phyloP scores from a whole-genome alignment of 306 rosid species.

The Castanea sativa region DNA sequence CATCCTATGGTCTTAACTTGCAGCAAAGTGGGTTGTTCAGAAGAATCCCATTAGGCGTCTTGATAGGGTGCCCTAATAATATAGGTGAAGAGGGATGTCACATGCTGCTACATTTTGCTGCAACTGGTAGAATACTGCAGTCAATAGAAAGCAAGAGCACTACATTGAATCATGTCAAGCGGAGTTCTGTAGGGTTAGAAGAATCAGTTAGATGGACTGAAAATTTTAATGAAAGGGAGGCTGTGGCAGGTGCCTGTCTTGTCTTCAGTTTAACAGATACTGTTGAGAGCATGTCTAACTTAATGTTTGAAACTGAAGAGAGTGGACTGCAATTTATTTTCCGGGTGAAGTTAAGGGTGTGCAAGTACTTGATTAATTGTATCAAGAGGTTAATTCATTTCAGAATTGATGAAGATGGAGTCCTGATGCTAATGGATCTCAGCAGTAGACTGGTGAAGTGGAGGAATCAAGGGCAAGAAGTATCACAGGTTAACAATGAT shows the following conservation, averaged over 20 bases:
- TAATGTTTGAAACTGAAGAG: slow-evolving; percentile 32
- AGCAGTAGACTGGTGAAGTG: slow-evolving; percentile 31
- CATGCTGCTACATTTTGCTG: slow-evolving; percentile 38
- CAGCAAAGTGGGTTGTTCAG: slow-evolving; percentile 22
- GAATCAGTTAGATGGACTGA: slow-evolving; percentile 12
- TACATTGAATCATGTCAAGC: slow-evolving; percentile 4
- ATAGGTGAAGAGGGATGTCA: slow-evolving; percentile 27
- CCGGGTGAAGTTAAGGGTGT: slow-evolving; percentile 8
- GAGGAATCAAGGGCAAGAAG: slow-evolving; percentile 35
- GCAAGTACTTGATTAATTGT: slow-evolving; percentile 32
- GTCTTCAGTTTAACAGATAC: slow-evolving; percentile 31
- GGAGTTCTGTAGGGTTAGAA: slow-evolving; percentile 4
- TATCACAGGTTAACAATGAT: slow-evolving; percentile 19
- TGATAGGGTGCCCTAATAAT: slow-evolving; percentile 20
- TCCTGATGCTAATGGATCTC: slow-evolving; percentile 22
- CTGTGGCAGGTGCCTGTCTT: slow-evolving; percentile 30
- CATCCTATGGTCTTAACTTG: slow-evolving; percentile 1
- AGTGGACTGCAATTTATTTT: slow-evolving; percentile 21
- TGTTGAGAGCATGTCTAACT: slow-evolving; percentile 33
- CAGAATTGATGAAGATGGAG: slow-evolving; percentile 18
- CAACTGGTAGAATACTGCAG: slow-evolving; percentile 25
- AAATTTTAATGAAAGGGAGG: slow-evolving; percentile 25
- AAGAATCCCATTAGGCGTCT: slow-evolving; percentile 38
- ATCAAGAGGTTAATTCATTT: slow-evolving; percentile 34
- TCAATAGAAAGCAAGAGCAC: slow-evolving; percentile 4